Evolutionary conservation across 2,329 filamentous ascomycete genomes (phyloP).

Genomic region (Decorospora gaudefroyi): DNA sequence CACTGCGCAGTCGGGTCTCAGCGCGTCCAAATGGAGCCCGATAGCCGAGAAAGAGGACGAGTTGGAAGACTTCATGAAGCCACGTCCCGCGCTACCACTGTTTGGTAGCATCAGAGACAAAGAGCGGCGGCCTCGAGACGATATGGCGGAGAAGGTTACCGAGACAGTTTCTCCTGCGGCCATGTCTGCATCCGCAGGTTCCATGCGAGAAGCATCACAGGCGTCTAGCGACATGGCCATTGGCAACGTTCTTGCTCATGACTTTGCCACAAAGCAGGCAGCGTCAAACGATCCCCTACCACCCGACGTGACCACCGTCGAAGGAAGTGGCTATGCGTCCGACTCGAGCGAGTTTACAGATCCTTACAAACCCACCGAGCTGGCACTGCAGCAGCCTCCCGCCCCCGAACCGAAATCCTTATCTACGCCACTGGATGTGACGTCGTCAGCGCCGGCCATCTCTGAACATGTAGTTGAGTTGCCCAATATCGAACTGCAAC

Average conservation of each 20-base stretch:
- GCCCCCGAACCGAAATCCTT: constrained; percentile 37
- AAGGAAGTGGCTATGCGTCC: constrained; percentile 67
- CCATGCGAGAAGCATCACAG: constrained; percentile 50
- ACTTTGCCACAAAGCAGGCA: constrained; percentile 55
- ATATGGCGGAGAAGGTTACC: constrained; percentile 59
- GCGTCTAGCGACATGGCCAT: constrained; percentile 65
- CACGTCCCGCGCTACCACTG: constrained; percentile 71
- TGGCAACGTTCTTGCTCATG: constrained; percentile 60
- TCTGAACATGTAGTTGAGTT: constrained; percentile 27
- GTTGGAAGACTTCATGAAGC: constrained; percentile 69
- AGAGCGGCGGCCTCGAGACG: constrained; percentile 56
- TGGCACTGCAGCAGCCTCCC: constrained; percentile 15
- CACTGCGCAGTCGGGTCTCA: constrained; percentile 27
- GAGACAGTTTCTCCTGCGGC: constrained; percentile 49
- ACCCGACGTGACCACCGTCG: constrained; percentile 70
- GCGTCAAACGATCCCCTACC: constrained; percentile 64
- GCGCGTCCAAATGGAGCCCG: constrained; percentile 53
- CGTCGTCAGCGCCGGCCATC: constrained; percentile 12
- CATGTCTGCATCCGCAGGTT: constrained; percentile 41
- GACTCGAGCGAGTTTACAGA: constrained; percentile 53
- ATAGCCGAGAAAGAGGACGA: constrained; percentile 60
- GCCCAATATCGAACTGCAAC: constrained; percentile 44
- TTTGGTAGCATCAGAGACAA: constrained; percentile 75
- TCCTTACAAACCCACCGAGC: constrained; percentile 18
- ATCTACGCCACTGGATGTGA: constrained; percentile 23